Percentiles rank a stretch among this genome's conserved stretches.
Conservation (phyloP, 305 asterid species). For the Ilex paraguariensis region DNA sequence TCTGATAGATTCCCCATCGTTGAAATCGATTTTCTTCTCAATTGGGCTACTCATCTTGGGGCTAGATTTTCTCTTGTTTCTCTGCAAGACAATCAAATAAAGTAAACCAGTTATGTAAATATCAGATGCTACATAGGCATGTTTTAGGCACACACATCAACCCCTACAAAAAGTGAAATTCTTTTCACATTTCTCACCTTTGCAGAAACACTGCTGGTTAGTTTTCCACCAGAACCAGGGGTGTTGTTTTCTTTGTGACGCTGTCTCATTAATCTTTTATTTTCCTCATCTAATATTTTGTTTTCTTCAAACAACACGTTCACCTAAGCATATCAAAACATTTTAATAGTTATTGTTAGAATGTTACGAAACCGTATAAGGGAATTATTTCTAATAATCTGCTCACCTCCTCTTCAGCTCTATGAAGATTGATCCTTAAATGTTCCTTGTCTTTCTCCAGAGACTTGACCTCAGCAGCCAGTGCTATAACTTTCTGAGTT, state of each 20-base stretch:
- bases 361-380: background rate
- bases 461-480: slow-evolving; percentile 50
- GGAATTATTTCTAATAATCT: slow-evolving; percentile 1
- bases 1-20: slow-evolving; percentile 43
- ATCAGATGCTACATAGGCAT: no score
- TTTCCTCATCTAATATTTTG: slow-evolving; percentile 55
- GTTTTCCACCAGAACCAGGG: slow-evolving; percentile 50
- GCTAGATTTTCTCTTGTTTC: slow-evolving; percentile 69
- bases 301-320: slow-evolving; percentile 59
- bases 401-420: slow-evolving; percentile 87
- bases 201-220: slow-evolving; percentile 41
- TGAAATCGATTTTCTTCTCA: slow-evolving; percentile 58
- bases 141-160: no score
- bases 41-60: slow-evolving; percentile 43
- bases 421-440: slow-evolving; percentile 55
- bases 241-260: slow-evolving; percentile 50
- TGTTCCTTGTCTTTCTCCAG: slow-evolving; percentile 68
- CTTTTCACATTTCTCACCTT: slow-evolving; percentile 30
- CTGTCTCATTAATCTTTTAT: slow-evolving; percentile 51
- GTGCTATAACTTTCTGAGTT: slow-evolving; percentile 54
- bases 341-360: background rate
- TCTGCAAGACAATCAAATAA: slow-evolving; percentile 24
- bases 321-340: slow-evolving; percentile 41
- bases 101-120: no score
- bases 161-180: no score